Base-by-base conservation (phyloP, 805 yeast species). In the Wickerhamiella vanderwaltii region DNA sequence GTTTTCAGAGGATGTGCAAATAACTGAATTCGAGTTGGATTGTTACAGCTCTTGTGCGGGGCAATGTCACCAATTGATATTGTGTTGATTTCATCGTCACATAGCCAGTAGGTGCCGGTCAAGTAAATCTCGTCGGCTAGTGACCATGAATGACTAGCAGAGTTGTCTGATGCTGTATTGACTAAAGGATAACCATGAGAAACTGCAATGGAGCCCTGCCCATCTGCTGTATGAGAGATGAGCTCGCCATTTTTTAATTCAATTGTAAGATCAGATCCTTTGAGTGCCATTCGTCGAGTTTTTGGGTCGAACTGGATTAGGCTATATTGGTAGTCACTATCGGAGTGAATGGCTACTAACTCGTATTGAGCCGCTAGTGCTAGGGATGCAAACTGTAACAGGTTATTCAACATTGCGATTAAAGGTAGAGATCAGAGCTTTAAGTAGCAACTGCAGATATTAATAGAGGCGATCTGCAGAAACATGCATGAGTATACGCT, bases 311-410 rank as follows among this genome's bases (percentile, higher is more conserved):
- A 22, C 26, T 33, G 25, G 36, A 33, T 22, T 16, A 26, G 19
- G 18, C 24, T 33, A 18, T 33, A 33, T 18, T 17, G 24, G 19
- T 17, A 33, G 5, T 11, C 9, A 22, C 36, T 33, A 33, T 33
- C 36, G 19, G 36, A 20, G 26, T 33, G 36, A 22, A 33, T 33
- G 22, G 36, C 36, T 11, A 33, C 22, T 19, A 33, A n/a, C 22
- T 33, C 36, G 26, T 20, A 33, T 20, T 33, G 25, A 6, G 9
- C 19, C 3, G 35, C 23, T 11, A 17, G 15, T 4, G n/a, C 35
- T 31, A 31, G 11, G n/a, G 24, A 13, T 4, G n/a, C 23, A 18
- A 31, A 23, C 17, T n/a, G 7, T 23, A 9, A 31, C 11, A 31
- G 23, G 12, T 15, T 18, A 23, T 22, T 13, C 4, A 31, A 17